A percentile compares a stretch with the other conserved stretches of the same genome.
phyloP scores from a whole-genome alignment of 2,329 filamentous ascomycete genomes.

The Penicillium sp. region DNA sequence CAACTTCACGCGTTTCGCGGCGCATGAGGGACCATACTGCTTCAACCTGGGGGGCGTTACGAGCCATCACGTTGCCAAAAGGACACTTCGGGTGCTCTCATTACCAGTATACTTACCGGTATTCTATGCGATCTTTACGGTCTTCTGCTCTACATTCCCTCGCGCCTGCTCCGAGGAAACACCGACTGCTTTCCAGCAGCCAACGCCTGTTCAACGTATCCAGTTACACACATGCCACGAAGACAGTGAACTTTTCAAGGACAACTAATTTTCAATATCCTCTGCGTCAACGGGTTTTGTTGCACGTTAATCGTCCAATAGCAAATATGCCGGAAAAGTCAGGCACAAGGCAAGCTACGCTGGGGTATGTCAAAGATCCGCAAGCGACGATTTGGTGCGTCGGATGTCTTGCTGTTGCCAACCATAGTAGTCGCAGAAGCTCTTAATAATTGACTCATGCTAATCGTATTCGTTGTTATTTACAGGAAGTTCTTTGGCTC shows the following conservation, averaged over 20 bases:
- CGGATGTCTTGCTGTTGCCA: slow-evolving; percentile 15
- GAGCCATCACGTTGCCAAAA: neutral
- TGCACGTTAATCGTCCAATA: neutral
- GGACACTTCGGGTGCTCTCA: neutral
- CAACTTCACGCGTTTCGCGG: slow-evolving; percentile 9
- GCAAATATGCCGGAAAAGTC: slow-evolving; percentile 25
- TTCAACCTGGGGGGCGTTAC: neutral
- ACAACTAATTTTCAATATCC: neutral
- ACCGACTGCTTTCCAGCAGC: neutral
- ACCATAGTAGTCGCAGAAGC: neutral
- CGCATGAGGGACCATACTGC: neutral
- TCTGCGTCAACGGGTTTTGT: neutral
- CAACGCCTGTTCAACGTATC: neutral
- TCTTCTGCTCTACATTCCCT: slow-evolving; percentile 5
- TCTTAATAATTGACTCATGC: neutral
- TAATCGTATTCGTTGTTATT: slow-evolving; percentile 10
- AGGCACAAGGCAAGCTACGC: slow-evolving; percentile 65
- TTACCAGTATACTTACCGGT: neutral
- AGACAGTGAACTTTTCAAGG: neutral
- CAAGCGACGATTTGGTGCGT: slow-evolving; percentile 49
- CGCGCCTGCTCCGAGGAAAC: neutral
- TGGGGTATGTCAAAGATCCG: neutral
- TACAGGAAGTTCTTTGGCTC: slow-evolving; percentile 80
- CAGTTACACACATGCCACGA: neutral
- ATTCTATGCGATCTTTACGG: slow-evolving; percentile 12